Percentiles rank a stretch among this genome's conserved stretches.
phyloP scores from a whole-genome alignment of 2,329 filamentous ascomycete species.

The Chaetoscypha palmicola region DNA sequence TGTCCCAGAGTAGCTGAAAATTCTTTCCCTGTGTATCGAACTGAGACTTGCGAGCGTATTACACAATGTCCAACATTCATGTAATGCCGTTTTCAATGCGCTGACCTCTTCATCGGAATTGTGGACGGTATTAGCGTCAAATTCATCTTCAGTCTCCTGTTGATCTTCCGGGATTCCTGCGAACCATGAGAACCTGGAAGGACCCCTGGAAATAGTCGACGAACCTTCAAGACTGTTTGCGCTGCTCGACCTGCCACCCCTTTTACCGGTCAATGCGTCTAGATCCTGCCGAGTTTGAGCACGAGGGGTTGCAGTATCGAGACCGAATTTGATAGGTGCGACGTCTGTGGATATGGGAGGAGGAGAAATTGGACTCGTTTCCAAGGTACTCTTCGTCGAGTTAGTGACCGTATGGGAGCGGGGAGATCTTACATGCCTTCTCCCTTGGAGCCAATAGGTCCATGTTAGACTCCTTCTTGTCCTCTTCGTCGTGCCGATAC shows the following conservation, averaged over 20 bases:
- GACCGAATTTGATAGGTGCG: constrained; percentile 55
- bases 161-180: constrained; percentile 33
- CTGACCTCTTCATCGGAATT: constrained; percentile 53
- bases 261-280: constrained; percentile 43
- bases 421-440: constrained; percentile 19
- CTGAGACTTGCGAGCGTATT: constrained; percentile 83
- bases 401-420: constrained; percentile 6
- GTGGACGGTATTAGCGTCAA: constrained; percentile 36
- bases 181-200: constrained; percentile 23
- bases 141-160: constrained; percentile 46
- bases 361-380: constrained; percentile 36
- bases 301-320: constrained; percentile 68
- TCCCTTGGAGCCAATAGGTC: constrained; percentile 22
- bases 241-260: constrained; percentile 54
- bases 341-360: constrained; percentile 74
- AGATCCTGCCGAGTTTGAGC: constrained; percentile 78
- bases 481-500: constrained; percentile 20
- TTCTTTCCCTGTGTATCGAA: constrained; percentile 71
- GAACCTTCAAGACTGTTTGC: constrained; percentile 73
- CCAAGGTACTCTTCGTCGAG: constrained; percentile 10
- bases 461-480: constrained; percentile 12
- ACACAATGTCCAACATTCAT: constrained; percentile 90
- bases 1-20: constrained; percentile 67
- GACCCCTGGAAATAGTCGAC: constrained; percentile 22
- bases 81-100: constrained; percentile 67